Conservation (phyloP, 352 stramenopile genomes). For the Phytophthora syringae region DNA sequence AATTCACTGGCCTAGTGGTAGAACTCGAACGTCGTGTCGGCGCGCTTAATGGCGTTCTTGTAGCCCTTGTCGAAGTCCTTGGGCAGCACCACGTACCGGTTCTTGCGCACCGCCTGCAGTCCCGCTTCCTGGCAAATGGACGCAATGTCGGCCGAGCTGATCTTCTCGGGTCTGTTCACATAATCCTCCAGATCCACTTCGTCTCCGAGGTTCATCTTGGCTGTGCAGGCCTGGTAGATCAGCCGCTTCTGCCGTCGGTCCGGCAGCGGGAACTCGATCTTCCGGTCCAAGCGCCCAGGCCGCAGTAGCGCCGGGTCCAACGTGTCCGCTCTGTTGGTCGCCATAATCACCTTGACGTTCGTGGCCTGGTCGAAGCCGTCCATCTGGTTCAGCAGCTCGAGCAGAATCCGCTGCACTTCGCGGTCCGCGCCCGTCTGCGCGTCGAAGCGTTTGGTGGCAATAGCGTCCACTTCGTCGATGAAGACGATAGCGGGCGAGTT, state of each 20-base stretch:
- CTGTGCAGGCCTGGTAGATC: conserved; percentile 99
- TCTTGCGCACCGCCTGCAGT: conserved; percentile 99
- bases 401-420: conserved; percentile 98
- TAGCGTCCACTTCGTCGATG: conserved; percentile 99
- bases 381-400: conserved; percentile 99
- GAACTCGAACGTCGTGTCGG: conserved; percentile 99
- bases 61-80: conserved; percentile 99
- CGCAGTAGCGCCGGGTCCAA: conserved; percentile 98
- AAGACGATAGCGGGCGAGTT: conserved; percentile 99
- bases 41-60: conserved; percentile 99
- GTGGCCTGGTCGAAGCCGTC: conserved; percentile 99
- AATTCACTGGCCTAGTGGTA: conserved; percentile 86
- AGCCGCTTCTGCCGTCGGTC: conserved; percentile 99
- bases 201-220: conserved; percentile 99
- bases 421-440: conserved; percentile 97
- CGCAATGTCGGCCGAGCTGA: conserved; percentile 98
- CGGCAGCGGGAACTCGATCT: conserved; percentile 99
- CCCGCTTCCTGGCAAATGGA: conserved; percentile 99
- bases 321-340: conserved; percentile 99
- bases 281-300: conserved; percentile 98
- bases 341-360: conserved; percentile 99
- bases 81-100: conserved; percentile 99
- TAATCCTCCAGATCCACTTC: conserved; percentile 99
- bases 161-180: conserved; percentile 99
- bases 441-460: conserved; percentile 99